Base-by-base conservation (phyloP, 148 eudicot species). In the Diospyros lotus region DNA sequence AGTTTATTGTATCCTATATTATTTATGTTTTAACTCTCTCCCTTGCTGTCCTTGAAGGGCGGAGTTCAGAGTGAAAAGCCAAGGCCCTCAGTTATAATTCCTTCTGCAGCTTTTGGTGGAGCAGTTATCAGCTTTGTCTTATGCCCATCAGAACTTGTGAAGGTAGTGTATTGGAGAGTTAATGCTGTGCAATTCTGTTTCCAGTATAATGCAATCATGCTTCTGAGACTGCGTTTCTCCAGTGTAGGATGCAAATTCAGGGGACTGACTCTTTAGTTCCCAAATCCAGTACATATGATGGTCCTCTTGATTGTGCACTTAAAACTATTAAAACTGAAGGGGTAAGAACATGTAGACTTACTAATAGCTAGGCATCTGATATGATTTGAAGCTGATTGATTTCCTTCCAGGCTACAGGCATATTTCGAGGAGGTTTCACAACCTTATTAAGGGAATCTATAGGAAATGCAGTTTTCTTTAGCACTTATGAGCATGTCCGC, bases 241-340 rank as follows among this genome's bases (percentile, higher is more conserved):
- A 94, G 98, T 94, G 98, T 81, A 94, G 97, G 86, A 87, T 94
- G 96, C 98, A 94, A 90, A 85, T 94, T 79, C 97, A 90, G 77
- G 98, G 97, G 46, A 86, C 94, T 68, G 98, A 89, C 59, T 89
- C 93, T 44, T 78, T 87, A 72, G 79, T 90, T 79, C 90, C 90
- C 2, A 84, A 71, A 56, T 79, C 85, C 43, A 81, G 78, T 80
- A 87, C 81, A 84, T 90, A 90, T 77, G 75, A 72, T 41, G 75
- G 92, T 69, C 90, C 97, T 66, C 62, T 90, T 68, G 97, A 94
- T 69, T 94, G 97, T 84, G 91, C 91, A 46, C 69, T 86, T 58
- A 87, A 83, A 81, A 92, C 97, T 41, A 52, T 94, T 46, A 85
- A 82, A 86, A 73, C 85, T 41, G 98, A 92, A 62, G 96, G 98